Evolutionary conservation across 768 basidiomycete genomes (phyloP).

Genomic region (Lepiota venenata): DNA sequence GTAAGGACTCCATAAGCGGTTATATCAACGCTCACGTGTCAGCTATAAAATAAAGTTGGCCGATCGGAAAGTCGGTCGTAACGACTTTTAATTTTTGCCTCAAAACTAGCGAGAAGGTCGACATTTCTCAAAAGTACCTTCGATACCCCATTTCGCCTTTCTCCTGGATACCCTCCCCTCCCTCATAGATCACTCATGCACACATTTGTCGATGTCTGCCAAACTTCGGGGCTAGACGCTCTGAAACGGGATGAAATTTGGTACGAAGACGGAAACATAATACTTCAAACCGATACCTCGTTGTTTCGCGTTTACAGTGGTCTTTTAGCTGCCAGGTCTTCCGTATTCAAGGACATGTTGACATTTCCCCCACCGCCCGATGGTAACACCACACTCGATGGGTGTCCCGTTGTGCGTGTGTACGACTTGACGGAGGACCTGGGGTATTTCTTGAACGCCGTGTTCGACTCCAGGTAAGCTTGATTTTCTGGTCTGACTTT

Average conservation of each 20-base stretch:
- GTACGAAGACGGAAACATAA: conserved; percentile 40
- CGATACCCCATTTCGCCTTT: conserved; percentile 5
- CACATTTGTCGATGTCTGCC: neutral
- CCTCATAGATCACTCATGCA: conserved; percentile 1
- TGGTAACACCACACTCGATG: conserved; percentile 23
- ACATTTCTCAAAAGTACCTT: neutral
- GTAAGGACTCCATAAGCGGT: too few relatives aligned
- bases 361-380: conserved; percentile 30
- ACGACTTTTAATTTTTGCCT: neutral
- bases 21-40: too few relatives aligned
- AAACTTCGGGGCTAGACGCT: neutral
- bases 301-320: conserved; percentile 34
- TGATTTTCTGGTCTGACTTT: neutral
- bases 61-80: neutral
- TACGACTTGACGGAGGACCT: conserved; percentile 32
- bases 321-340: conserved; percentile 28
- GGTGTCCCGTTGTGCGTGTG: conserved; percentile 29
- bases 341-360: conserved; percentile 38
- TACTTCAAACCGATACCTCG: conserved; percentile 30
- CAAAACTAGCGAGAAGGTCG: neutral
- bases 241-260: conserved; percentile 22
- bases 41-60: too few relatives aligned
- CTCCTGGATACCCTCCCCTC: neutral
- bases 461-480: conserved; percentile 33
- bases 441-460: conserved; percentile 29